Evolutionary conservation across 345 rosid genomes (phyloP), one percentile per base, ranked within the genome.

Genomic region (Euphorbia tirucalli): DNA sequence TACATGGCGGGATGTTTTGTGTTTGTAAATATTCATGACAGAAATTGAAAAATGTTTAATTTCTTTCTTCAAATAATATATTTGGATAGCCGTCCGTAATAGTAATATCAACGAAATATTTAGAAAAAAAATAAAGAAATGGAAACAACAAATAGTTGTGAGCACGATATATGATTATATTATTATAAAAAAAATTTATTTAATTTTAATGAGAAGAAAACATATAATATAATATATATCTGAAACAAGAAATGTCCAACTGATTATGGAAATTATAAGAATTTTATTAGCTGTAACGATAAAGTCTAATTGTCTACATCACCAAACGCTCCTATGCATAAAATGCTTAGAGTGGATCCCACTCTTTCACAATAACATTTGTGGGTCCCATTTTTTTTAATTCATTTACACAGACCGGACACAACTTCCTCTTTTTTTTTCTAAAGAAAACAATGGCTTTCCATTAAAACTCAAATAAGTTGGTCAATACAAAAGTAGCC

Each of bases 261-360:
- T 6, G 41, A 13, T 18, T 15, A 24, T 10, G 32, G 7, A 14
- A 57, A 58, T 30, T 28, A 15, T 5, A 25, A 2, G 9, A 24
- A 56, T 46, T 56, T 6, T 44, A 28, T 61, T 31, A 60, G 66
- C 66, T 71, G 56, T 44, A 65, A 65, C 55, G 55, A 44, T 15
- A 64, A 35, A 41, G 25, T 54, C 58, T 55, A 25, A 7, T 48
- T 24, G 52, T 57, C 63, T 39, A 11, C 56, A 58, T 58, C 73
- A 70, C 73, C 73, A 25, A 37, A 70, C 56, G 56, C 56, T 58
- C 72, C 69, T 31, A 18, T 30, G 37, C 21, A 7, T 61, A 27
- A 11, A 24, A 11, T 5, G 54, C 5, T 49, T 30, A 5, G 5
- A 11, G 72, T 43, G 73, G 73, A 57, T 43, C 73, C 73, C 65